phyloP scores from a whole-genome alignment of 2,329 filamentous ascomycete genomes.

The Acephala macrosclerotiorum region DNA sequence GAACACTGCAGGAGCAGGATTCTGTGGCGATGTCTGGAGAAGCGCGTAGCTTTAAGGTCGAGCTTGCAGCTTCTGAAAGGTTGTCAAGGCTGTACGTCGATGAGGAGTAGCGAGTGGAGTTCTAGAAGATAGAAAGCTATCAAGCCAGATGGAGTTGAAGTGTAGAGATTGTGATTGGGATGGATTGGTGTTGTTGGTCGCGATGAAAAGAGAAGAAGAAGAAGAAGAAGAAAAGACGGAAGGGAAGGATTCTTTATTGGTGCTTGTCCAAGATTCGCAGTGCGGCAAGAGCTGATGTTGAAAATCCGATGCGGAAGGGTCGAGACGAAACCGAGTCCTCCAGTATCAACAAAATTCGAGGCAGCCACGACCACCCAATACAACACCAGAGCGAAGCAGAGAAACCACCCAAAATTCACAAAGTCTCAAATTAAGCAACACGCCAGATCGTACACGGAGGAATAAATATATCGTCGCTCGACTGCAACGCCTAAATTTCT shows the following conservation, averaged over 20 bases:
- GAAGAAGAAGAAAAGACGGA: conserved; percentile 17
- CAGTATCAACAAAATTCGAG: conserved; percentile 18
- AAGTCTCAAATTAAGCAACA: neutral
- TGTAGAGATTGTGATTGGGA: conserved; percentile 41
- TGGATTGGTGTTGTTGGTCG: conserved; percentile 36
- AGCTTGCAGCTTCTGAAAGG: conserved; percentile 8
- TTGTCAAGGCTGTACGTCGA: conserved; percentile 24
- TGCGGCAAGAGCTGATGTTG: conserved; percentile 24
- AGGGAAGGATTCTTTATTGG: conserved; percentile 12
- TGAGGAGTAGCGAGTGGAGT: conserved; percentile 42
- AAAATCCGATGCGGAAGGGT: conserved; percentile 14
- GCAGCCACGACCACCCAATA: conserved; percentile 2
- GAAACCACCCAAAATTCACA: conserved; percentile 9
- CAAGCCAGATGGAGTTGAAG: conserved; percentile 44
- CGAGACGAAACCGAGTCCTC: conserved; percentile 14
- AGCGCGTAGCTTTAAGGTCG: conserved; percentile 15
- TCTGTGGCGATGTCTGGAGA: conserved; percentile 20
- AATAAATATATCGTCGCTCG: conserved; percentile 10
- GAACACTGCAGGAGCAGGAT: conserved; percentile 14
- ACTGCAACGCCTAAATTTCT: conserved; percentile 7
- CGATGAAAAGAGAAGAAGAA: conserved; percentile 16
- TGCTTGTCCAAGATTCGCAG: conserved; percentile 17
- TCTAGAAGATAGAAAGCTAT: conserved; percentile 48
- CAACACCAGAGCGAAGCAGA: neutral
- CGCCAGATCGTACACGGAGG: conserved; percentile 1